Evolutionary conservation across 805 yeast genomes (phyloP).

Genomic region (Ogataea sp.): DNA sequence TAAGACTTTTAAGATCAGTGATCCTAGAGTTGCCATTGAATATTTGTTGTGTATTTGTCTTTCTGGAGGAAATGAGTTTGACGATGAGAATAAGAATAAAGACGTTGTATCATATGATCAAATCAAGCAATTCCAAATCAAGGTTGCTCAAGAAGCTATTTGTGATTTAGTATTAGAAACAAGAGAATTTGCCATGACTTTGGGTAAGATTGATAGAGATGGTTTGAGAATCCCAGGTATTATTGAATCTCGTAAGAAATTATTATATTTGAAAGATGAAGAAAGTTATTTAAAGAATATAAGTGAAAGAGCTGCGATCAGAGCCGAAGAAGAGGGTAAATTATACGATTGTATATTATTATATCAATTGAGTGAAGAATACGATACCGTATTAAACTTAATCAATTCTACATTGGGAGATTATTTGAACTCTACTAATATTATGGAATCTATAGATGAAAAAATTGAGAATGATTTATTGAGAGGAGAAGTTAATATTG

Average conservation of each 20-base stretch:
- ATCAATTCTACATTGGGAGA: conserved; percentile 77
- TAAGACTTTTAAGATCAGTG: conserved; percentile 72
- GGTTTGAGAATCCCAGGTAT: conserved; percentile 79
- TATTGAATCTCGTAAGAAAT: conserved; percentile 65
- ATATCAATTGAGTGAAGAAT: conserved; percentile 84
- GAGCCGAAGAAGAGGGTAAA: conserved; percentile 89
- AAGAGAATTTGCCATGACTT: conserved; percentile 67
- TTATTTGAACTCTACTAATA: conserved; percentile 58
- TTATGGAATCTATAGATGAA: conserved; percentile 14
- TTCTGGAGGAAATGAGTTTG: conserved; percentile 28
- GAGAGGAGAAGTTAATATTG: conserved; percentile 39
- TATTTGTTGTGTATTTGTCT: conserved; percentile 69
- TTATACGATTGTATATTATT: conserved; percentile 75
- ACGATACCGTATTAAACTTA: conserved; percentile 67
- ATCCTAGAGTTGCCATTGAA: conserved; percentile 89
- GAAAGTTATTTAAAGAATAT: conserved; percentile 59
- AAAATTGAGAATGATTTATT: conserved; percentile 11
- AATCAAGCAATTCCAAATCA: conserved; percentile 31
- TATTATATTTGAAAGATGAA: conserved; percentile 52
- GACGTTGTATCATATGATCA: no score
- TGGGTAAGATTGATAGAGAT: conserved; percentile 76
- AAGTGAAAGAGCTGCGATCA: conserved; percentile 75
- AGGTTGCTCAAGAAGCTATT: conserved; percentile 67
- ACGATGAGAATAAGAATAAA: no score
- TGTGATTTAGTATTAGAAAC: conserved; percentile 82